phyloP scores from a whole-genome alignment of 1,139 yeast species.

The Saccharomyces hybrid region DNA sequence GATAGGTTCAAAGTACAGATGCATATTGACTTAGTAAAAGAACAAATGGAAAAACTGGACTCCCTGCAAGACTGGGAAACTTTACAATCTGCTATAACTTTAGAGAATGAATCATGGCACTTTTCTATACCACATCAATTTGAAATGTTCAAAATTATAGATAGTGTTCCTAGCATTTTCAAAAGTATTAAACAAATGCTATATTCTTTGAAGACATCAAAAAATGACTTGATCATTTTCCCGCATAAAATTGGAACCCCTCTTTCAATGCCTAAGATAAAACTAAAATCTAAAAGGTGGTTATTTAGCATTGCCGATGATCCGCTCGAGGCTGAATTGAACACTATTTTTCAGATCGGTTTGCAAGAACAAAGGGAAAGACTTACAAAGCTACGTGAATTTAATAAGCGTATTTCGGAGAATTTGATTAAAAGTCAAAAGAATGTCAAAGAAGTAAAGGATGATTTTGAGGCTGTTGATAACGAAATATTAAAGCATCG shows the following conservation, averaged over 20 bases:
- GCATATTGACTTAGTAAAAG: constrained; percentile 26
- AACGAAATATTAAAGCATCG: constrained; percentile 6
- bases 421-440: constrained; percentile 12
- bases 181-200: constrained; percentile 52
- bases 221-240: constrained; percentile 32
- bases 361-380: constrained; percentile 61
- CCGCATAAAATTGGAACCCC: constrained; percentile 36
- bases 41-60: constrained; percentile 18
- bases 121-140: constrained; percentile 42
- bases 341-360: constrained; percentile 72
- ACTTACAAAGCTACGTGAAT: constrained; percentile 47
- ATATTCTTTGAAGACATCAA: constrained; percentile 39
- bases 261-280: constrained; percentile 41
- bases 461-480: constrained; percentile 9
- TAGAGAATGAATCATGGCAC: constrained; percentile 34
- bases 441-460: constrained; percentile 3
- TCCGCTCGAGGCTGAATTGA: constrained; percentile 74
- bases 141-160: constrained; percentile 54
- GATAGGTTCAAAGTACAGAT: constrained; percentile 32
- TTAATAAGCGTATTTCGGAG: constrained; percentile 34
- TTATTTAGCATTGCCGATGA: constrained; percentile 66
- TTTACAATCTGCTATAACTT: constrained; percentile 38
- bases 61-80: constrained; percentile 35
- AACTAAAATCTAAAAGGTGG: constrained; percentile 40
- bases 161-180: constrained; percentile 47